Evolutionary conservation across 129 eudicot genomes (phyloP), one percentile per base, ranked within the genome.

Genomic region (Solidago caesia): DNA sequence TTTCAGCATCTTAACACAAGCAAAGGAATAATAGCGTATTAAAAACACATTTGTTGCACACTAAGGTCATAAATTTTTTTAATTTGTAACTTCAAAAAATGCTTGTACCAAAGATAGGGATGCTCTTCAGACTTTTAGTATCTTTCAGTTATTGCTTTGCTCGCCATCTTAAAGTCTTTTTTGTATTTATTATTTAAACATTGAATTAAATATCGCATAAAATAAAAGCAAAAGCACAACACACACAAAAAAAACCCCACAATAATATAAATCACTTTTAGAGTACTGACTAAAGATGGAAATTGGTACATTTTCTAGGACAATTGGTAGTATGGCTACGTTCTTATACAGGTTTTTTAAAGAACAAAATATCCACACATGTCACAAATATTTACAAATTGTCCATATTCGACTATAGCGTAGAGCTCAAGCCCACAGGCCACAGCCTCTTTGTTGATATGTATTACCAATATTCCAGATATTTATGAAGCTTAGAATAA

Each of bases 171-270:
- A 21, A 55, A 14, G 21, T 55, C 29, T 15, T 39, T 51, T 53
- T 1, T 52, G 21, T 70, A 53, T 67, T 8, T 45, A 12, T 4
- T 45, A 8, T 10, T 46, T 51, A 5, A 33, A 69, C 6, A 69
- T 29, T 26, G 46, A 69, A 13, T 29, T 14, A 7, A 14, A 52
- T 44, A 46, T 61, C 21, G 46, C 47, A 33, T 61, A 47, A 26
- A 61, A 57, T 72, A 58, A 43, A 25, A 44, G 26, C 11, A 72
- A 21, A 15, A 8, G 21, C 21, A 27, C 41, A 61, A 8, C 57
- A 8, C 69, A 60, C 60, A 60, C 58, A 45, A 48, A 13, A 27
- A 60, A 72, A 59, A 14, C 44, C 13, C 45, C 68, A 58, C 29
- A 47, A 15, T 14, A 42, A 14, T 73, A 59, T 45, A 46, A 9